A percentile compares a stretch with the other conserved stretches of the same genome.
Evolutionary conservation across 2,329 filamentous ascomycete species (phyloP).

Genomic region (Fusarium xyrophilum): DNA sequence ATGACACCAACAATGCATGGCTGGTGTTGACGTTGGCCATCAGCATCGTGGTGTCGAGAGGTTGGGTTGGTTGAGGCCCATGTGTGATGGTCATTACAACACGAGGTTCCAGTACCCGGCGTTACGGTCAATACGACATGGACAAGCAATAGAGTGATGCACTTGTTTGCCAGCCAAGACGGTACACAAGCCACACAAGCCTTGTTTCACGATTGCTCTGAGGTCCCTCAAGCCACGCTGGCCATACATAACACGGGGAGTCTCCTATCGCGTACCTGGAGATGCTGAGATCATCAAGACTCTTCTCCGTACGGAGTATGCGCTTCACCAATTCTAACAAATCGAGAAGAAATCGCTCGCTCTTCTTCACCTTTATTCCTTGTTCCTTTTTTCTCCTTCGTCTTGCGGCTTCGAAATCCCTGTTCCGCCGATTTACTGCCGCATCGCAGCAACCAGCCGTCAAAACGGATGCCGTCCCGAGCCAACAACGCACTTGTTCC

Average conservation of each 20-base stretch:
- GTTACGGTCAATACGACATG: background rate
- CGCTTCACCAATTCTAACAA: background rate
- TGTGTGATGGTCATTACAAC: background rate
- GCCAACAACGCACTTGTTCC: background rate
- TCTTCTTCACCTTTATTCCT: background rate
- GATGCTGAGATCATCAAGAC: background rate
- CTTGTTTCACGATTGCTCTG: background rate
- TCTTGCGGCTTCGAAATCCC: background rate
- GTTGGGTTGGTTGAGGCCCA: background rate
- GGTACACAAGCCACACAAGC: background rate
- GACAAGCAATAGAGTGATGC: background rate
- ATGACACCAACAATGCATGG: background rate
- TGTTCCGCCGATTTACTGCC: background rate
- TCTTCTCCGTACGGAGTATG: no score
- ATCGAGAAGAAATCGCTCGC: background rate
- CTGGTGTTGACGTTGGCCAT: background rate
- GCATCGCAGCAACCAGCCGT: background rate
- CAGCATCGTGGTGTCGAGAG: background rate
- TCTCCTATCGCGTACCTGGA: background rate
- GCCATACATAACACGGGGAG: background rate
- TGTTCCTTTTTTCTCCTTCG: rapidly evolving
- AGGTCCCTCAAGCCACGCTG: background rate
- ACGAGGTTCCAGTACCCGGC: background rate
- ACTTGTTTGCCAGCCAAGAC: background rate
- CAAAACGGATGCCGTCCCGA: background rate